Conservation (phyloP, 306 rosid genomes). For the Trifolium fragiferum region DNA sequence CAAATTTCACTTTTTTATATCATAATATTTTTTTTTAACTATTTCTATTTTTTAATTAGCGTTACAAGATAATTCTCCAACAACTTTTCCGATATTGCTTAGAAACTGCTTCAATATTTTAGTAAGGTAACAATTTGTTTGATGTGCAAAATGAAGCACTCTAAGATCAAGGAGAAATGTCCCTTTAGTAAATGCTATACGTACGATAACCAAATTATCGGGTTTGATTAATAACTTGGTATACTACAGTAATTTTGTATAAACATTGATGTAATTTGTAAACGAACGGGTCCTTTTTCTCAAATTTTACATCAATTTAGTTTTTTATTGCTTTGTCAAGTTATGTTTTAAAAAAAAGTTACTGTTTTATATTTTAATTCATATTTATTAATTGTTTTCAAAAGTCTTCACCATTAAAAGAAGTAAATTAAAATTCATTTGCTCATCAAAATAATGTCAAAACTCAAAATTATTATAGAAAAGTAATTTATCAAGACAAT, state of each 20-base stretch:
- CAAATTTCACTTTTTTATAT: too few relatives aligned
- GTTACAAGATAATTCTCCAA: conserved; percentile 29
- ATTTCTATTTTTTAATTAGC: too few relatives aligned
- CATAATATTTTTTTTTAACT: too few relatives aligned
- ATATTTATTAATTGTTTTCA: too few relatives aligned
- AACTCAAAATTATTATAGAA: too few relatives aligned
- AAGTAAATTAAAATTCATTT: too few relatives aligned
- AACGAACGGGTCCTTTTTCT: not conserved
- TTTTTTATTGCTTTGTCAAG: not conserved
- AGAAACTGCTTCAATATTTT: conserved; percentile 45
- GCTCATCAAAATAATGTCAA: too few relatives aligned
- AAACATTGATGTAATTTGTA: conserved; percentile 38
- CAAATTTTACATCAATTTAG: not conserved
- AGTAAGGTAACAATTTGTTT: conserved; percentile 38
- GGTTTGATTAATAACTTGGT: conserved; percentile 46
- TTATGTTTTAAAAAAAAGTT: too few relatives aligned
- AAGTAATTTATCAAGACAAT: too few relatives aligned
- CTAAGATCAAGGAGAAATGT: conserved; percentile 65
- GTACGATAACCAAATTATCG: conserved; percentile 62
- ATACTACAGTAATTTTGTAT: conserved; percentile 35
- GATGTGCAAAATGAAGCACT: conserved; percentile 49
- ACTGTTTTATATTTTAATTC: too few relatives aligned
- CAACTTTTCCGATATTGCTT: conserved; percentile 48
- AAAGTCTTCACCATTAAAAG: too few relatives aligned
- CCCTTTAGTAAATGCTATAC: conserved; percentile 65